Evolutionary conservation across 805 yeast genomes (phyloP), one percentile per base, ranked within the genome.

Genomic region (Lachancea mirantina): DNA sequence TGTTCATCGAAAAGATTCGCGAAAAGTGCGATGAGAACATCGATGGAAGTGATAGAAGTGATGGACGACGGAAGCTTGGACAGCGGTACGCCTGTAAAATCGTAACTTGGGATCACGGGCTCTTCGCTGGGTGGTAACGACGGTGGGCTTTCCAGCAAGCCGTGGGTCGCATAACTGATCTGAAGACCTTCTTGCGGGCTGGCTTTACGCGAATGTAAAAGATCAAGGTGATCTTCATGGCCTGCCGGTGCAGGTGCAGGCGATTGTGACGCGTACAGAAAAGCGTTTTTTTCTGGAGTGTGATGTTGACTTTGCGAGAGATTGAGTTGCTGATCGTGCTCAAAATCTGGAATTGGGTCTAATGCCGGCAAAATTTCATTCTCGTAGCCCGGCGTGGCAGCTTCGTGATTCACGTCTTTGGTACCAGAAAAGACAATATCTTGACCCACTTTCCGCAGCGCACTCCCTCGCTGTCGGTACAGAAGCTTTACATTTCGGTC

Each of bases 381-480:
- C 24, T 30, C 34, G 8, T 24, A 26, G 15, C 25, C 26, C 9
- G n/a, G 22, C 24, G 5, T 25, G 16, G 24, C 29, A 17, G 26
- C 24, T 11, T 14, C 21, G 8, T 13, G 19, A 8, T 19, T 40
- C n/a, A 37, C 32, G 16, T 11, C 38, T 26, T 33, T 33, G 24
- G 25, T 11, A 23, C 23, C 32, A 11, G 36, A 33, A 16, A 38
- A 34, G 10, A 34, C 41, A 10, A 38, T 30, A 21, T 30, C 37
- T 14, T 51, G 54, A 4, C 38, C 46, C 8, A 46, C 43, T 23
- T 31, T 47, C 23, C 57, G 41, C 20, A 44, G 42, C 17, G 46
- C 50, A 23, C 54, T 51, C 10, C 61, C 61, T 14, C 61, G 39
- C 42, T 52, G 59, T 26, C 61, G 41, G 17, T 46, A 47, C 32